Percentiles rank a stretch among this genome's conserved stretches.
Conservation (phyloP, 331 rosid genomes). For the Pyrus hybrid region DNA sequence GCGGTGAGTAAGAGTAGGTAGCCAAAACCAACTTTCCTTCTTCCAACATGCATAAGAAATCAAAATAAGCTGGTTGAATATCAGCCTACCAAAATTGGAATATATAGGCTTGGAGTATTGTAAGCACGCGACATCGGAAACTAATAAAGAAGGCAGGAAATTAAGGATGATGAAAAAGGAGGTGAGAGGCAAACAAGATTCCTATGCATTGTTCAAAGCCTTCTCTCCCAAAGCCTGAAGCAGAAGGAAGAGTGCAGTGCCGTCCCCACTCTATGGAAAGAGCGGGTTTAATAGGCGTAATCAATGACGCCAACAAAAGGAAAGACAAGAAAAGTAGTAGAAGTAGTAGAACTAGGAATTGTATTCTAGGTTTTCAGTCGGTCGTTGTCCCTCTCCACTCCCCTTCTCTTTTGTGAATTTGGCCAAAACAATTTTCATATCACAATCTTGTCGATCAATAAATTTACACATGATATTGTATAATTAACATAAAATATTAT, state of each 20-base stretch:
- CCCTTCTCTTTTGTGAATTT: background rate
- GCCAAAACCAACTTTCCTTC: background rate
- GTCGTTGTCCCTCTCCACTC: background rate
- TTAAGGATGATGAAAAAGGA: background rate
- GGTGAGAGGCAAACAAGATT: constrained; percentile 11
- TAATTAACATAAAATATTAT: too few relatives aligned
- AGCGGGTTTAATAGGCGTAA: constrained; percentile 17
- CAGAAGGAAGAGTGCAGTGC: background rate
- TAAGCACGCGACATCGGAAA: background rate
- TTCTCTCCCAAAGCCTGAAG: background rate
- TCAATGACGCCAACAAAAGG: constrained; percentile 20
- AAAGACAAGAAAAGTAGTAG: background rate
- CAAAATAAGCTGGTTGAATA: background rate
- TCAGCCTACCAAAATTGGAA: background rate
- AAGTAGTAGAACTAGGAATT: background rate
- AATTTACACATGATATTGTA: too few relatives aligned
- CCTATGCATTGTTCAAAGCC: background rate
- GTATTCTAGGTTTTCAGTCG: too few relatives aligned
- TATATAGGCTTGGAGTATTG: background rate
- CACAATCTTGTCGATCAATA: background rate
- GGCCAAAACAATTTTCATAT: too few relatives aligned
- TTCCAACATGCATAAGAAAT: background rate
- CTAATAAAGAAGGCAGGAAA: background rate
- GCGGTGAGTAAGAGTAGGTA: background rate
- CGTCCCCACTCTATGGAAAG: constrained; percentile 18